Evolutionary conservation across 2,329 filamentous ascomycete genomes (phyloP).

Genomic region (Fonsecaea pugnacius): DNA sequence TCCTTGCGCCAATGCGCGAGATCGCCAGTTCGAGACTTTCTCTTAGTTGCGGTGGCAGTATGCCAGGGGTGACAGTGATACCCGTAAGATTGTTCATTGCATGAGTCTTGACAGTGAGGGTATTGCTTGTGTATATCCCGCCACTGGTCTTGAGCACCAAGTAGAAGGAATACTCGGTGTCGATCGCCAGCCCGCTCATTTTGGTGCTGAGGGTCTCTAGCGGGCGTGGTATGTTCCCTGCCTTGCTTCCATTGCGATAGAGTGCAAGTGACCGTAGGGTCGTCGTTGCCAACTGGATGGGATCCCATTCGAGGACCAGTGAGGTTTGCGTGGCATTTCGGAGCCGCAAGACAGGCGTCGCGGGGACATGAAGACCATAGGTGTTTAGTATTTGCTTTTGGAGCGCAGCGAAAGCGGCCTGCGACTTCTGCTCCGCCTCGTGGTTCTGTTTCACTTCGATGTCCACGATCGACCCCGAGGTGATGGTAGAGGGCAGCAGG

Average conservation of each 20-base stretch:
- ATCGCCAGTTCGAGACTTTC: conserved; percentile 76
- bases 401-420: conserved; percentile 78
- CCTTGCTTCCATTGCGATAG: conserved; percentile 95
- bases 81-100: conserved; percentile 98
- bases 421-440: conserved; percentile 73
- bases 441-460: conserved; percentile 91
- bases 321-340: conserved; percentile 99
- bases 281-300: conserved; percentile 87
- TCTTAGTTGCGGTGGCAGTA: conserved; percentile 73
- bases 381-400: conserved; percentile 85
- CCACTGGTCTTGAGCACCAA: conserved; percentile 88
- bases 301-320: conserved; percentile 97
- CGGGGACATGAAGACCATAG: conserved; percentile 80
- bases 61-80: conserved; percentile 89
- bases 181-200: conserved; percentile 93
- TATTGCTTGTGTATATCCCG: conserved; percentile 82
- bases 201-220: conserved; percentile 91
- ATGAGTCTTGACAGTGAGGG: conserved; percentile 84
- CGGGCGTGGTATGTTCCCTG: conserved; percentile 88
- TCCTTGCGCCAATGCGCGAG: conserved; percentile 86
- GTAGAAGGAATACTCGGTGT: conserved; percentile 95
- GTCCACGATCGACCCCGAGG: conserved; percentile 95
- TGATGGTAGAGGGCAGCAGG: conserved; percentile 90
- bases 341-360: conserved; percentile 79
- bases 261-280: conserved; percentile 86